Conservation (phyloP, 768 basidiomycete species). For the Tulasnella sp. region DNA sequence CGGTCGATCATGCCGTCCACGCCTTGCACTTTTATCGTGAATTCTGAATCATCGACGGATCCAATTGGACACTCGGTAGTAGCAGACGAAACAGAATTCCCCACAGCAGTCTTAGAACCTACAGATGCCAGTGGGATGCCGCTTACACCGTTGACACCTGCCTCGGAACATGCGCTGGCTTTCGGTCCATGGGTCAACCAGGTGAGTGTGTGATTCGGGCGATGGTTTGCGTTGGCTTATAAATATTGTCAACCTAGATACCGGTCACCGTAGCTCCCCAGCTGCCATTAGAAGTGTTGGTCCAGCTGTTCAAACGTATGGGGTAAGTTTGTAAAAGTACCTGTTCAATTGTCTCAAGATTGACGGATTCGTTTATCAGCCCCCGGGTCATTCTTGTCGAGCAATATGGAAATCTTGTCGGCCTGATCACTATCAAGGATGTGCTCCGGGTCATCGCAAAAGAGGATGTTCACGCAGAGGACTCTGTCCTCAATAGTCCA, state of each 20-base stretch:
- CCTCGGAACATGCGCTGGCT: conserved; percentile 28
- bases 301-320: conserved; percentile 96
- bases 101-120: conserved; percentile 29
- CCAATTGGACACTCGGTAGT: not conserved
- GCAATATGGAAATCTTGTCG: conserved; percentile 67
- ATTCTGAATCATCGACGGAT: conserved; percentile 20
- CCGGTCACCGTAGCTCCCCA: conserved; percentile 88
- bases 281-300: conserved; percentile 88
- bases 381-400: conserved; percentile 95
- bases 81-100: not conserved
- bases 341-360: not conserved
- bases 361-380: conserved; percentile 34
- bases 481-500: not conserved
- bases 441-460: conserved; percentile 72
- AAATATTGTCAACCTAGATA: conserved; percentile 51
- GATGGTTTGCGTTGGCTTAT: not conserved
- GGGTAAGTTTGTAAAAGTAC: conserved; percentile 49
- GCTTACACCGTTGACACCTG: conserved; percentile 42
- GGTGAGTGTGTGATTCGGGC: conserved; percentile 36
- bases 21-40: conserved; percentile 57
- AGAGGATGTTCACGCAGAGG: conserved; percentile 23
- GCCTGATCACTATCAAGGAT: conserved; percentile 92
- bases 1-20: conserved; percentile 54
- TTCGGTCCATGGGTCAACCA: conserved; percentile 87
- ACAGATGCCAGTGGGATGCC: conserved; percentile 52